phyloP scores from a whole-genome alignment of 2,329 filamentous ascomycete genomes.

The Phoma herbarum region DNA sequence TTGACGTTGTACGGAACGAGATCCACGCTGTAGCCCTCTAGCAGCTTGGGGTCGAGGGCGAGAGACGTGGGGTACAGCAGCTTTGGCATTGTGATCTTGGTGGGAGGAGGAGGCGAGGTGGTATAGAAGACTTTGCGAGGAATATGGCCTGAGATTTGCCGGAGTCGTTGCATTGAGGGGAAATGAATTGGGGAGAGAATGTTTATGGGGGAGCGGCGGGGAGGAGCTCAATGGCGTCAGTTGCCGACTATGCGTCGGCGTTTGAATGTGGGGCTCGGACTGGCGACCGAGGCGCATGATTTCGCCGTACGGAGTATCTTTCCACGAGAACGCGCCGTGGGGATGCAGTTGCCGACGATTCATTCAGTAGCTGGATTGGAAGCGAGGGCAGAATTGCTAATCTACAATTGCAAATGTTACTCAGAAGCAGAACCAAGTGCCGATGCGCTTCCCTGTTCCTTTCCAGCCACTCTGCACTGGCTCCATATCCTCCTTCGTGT shows the following conservation, averaged over 20 bases:
- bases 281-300: constrained; percentile 6
- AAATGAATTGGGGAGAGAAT: neutral
- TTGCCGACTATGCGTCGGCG: constrained; percentile 18
- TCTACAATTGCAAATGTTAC: neutral
- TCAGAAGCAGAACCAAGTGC: constrained; percentile 43
- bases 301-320: constrained; percentile 14
- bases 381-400: neutral
- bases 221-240: constrained; percentile 17
- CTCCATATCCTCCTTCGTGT: constrained; percentile 43
- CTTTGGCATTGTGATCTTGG: constrained; percentile 51
- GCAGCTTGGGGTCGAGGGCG: constrained; percentile 62
- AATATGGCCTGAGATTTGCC: constrained; percentile 15
- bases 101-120: constrained; percentile 7
- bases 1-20: constrained; percentile 70
- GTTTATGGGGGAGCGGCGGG: constrained; percentile 12
- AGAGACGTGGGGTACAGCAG: constrained; percentile 73
- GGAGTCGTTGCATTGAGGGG: constrained; percentile 15
- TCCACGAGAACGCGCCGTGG: constrained; percentile 11
- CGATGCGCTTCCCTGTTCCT: constrained; percentile 33
- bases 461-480: constrained; percentile 36
- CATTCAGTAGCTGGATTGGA: neutral
- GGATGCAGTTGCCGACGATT: constrained; percentile 1
- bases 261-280: constrained; percentile 19
- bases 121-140: constrained; percentile 16
- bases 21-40: constrained; percentile 66